Evolutionary conservation across 1,284 basidiomycete genomes (phyloP).

Genomic region (Sporisorium graminicola): DNA sequence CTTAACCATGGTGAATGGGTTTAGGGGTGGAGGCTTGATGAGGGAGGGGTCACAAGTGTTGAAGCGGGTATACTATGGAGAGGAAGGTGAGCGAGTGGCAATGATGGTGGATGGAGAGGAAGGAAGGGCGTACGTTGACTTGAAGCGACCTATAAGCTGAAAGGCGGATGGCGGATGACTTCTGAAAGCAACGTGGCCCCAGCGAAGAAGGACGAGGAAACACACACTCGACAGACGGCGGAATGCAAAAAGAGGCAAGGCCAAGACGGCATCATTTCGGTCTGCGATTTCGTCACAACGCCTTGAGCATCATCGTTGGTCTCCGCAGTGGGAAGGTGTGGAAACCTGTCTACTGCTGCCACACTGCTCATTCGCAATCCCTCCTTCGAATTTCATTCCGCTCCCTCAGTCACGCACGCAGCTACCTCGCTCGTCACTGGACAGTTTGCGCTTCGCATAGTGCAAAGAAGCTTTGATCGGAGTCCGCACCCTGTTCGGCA

Average conservation of each 20-base stretch:
- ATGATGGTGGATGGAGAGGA: conserved; percentile 17
- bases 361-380: not conserved
- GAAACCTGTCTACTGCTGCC: not conserved
- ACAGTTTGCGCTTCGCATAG: too few species aligned
- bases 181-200: not conserved
- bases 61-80: not conserved
- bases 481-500: conserved; percentile 15
- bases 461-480: too few species aligned
- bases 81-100: not conserved
- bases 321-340: not conserved
- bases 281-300: conserved; percentile 18
- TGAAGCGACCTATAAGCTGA: not conserved
- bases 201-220: not conserved
- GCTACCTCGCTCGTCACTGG: conserved; percentile 15
- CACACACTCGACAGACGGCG: not conserved
- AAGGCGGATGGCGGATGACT: not conserved
- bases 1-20: conserved; percentile 50
- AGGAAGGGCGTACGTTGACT: not conserved
- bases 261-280: conserved; percentile 12
- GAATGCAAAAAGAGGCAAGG: conserved; percentile 2
- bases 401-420: too few species aligned
- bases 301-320: not conserved
- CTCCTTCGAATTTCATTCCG: too few species aligned
- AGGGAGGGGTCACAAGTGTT: not conserved
- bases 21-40: not conserved